phyloP scores from a whole-genome alignment of 2,329 filamentous ascomycete species.

The Trichoderma semiorbis region DNA sequence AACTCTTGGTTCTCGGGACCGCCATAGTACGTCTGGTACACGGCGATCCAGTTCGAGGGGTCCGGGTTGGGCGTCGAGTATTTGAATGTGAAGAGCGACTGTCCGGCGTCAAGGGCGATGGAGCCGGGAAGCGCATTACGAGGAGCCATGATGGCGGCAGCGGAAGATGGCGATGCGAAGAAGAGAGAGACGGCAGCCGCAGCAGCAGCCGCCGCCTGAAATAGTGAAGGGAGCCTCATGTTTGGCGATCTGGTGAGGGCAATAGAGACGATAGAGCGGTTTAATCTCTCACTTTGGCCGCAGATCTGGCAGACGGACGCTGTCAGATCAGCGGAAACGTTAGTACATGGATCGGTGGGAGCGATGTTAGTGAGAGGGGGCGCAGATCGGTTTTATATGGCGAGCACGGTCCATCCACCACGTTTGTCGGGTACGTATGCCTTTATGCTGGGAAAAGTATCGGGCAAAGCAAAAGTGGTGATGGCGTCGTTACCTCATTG shows the following conservation, averaged over 20 bases:
- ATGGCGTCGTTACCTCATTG: slow-evolving; percentile 4
- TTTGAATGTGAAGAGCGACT: slow-evolving; percentile 32
- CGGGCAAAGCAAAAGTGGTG: not conserved
- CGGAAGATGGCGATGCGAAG: slow-evolving; percentile 12
- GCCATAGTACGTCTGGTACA: slow-evolving; percentile 34
- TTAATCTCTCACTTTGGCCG: slow-evolving; percentile 11
- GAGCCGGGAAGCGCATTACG: slow-evolving; percentile 12
- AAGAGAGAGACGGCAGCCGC: slow-evolving; percentile 3
- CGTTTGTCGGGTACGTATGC: not conserved
- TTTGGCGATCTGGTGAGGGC: not conserved
- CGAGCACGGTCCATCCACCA: not conserved
- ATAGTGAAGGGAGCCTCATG: slow-evolving; percentile 15
- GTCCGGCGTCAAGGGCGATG: slow-evolving; percentile 11
- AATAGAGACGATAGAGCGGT: not conserved
- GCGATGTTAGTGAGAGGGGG: not conserved
- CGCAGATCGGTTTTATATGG: not conserved
- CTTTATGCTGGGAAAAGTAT: not conserved
- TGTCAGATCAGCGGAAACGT: not conserved
- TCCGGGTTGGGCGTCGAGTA: slow-evolving; percentile 32
- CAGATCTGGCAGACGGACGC: slow-evolving; percentile 6
- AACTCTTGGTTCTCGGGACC: slow-evolving; percentile 33
- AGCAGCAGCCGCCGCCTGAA: slow-evolving; percentile 1
- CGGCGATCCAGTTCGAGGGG: slow-evolving; percentile 37
- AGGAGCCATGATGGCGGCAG: not conserved
- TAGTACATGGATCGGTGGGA: not conserved